Base-by-base conservation (phyloP, 2,329 filamentous ascomycete species). In the Apiospora hydei region DNA sequence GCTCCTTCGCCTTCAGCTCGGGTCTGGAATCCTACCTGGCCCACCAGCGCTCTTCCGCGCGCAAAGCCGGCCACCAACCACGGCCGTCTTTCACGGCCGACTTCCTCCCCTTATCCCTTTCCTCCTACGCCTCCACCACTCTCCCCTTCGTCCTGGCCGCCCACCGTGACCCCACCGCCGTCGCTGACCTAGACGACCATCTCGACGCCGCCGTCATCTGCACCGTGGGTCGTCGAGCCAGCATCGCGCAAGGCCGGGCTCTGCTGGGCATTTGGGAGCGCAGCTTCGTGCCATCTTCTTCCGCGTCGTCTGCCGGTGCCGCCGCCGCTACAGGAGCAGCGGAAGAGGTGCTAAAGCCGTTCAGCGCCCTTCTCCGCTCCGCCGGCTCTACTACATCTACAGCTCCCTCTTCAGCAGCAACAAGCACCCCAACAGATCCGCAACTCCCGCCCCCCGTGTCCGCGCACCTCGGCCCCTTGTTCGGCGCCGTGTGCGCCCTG, bases 1-100 rank as follows among this genome's bases (percentile, higher is more conserved):
- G 94, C 72, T 94, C 93, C n/a, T 96, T 96, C 83, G 94, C 94
- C 77, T 96, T 96, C 84, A 94, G 91, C 84, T 93, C 90, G 76
- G 93, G 93, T 3, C 88, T 96, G 21, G 94, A 96, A 83, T 96
- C 93, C 53, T 96, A 92, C 81, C 89, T 95, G 24, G 91, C 92
- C 4, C 94, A 96, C 84, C 71, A 71, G 74, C 38, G 46, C 75
- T 34, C 18, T 71, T 67, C 47, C 34, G 38, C 46, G 46, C 21
- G 72, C 77, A 70, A 38, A 75, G 71, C 46, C n/a, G 14, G 70
- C 47, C 71, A 75, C 7, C 81, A 80, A 53, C 73, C 81, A 24
- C 78, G 83, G 26, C 80, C 84, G 30, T 85, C 86, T 30, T 93
- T 94, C 81, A 79, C 88, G 61, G 82, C 84, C 66, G 68, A 69